These are phyloP conservation scores for Haplographium delicatum DNA, from an alignment of 495 filamentous ascomycete species.

Conservation along the genomic window DNA sequence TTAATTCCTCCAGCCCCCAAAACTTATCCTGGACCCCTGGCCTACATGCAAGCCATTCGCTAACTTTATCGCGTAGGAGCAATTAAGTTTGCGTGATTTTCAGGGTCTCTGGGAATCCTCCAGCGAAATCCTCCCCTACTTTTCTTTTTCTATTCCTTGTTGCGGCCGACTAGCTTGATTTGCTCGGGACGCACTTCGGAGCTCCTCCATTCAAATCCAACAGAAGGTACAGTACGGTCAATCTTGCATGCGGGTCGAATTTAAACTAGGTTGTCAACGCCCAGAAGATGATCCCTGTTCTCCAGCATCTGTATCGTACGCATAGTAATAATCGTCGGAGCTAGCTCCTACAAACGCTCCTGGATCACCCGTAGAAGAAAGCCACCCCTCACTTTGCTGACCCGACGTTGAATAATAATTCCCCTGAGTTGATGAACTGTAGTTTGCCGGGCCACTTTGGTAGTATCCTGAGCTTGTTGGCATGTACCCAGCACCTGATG, in stretches of 20 bases:
- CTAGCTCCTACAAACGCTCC: constrained; percentile 9
- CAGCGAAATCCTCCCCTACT: not conserved
- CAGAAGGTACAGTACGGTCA: not conserved
- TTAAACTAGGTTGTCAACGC: not conserved
- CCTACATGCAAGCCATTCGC: no score
- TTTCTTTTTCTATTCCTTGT: not conserved
- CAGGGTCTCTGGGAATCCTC: no score
- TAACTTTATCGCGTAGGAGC: no score
- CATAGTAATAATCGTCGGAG: constrained; percentile 11
- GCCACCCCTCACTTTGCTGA: constrained; percentile 2
- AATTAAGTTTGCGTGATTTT: no score
- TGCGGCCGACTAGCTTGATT: not conserved
- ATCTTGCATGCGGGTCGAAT: not conserved
- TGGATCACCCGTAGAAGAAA: constrained; percentile 9
- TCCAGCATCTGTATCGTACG: not conserved
- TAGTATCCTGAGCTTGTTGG: not conserved
- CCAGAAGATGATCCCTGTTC: not conserved
- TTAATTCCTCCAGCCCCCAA: no score
- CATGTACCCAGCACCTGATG: not conserved
- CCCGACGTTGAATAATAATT: constrained; percentile 3
- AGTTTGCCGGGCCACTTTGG: not conserved
- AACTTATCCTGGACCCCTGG: no score
- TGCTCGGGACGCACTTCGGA: not conserved
- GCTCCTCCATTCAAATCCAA: not conserved
- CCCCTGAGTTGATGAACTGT: not conserved